These are phyloP conservation scores for Euphrasia confusa DNA, from an alignment of 257 asterid species.

Conservation along the genomic window DNA sequence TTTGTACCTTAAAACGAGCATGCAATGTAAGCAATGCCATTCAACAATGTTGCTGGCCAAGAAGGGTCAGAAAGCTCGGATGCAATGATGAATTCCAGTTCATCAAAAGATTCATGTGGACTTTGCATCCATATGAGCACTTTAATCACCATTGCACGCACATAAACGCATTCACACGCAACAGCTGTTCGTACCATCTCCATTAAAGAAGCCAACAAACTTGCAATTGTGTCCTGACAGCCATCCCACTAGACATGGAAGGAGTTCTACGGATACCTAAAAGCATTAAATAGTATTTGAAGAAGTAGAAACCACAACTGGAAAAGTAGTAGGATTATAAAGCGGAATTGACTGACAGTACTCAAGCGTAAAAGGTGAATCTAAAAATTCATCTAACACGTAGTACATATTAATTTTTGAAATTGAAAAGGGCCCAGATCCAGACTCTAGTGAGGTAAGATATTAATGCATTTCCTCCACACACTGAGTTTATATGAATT, in stretches of 20 bases:
- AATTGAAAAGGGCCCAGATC: slow-evolving; percentile 13
- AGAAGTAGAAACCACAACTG: too few relatives aligned
- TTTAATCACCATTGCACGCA: slow-evolving; percentile 97
- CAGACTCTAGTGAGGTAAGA: slow-evolving; percentile 16
- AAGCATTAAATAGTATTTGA: slow-evolving; percentile 19
- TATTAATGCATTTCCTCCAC: slow-evolving; percentile 6
- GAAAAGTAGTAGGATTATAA: too few relatives aligned
- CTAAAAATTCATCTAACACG: not conserved
- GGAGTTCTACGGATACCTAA: slow-evolving; percentile 67
- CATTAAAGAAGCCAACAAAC: slow-evolving; percentile 91
- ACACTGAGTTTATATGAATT: not conserved
- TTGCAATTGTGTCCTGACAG: slow-evolving; percentile 80
- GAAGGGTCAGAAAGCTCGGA: slow-evolving; percentile 96
- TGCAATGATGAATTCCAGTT: slow-evolving; percentile 88
- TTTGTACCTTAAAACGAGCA: slow-evolving; percentile 95
- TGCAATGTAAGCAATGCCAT: slow-evolving; percentile 88
- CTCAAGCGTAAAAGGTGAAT: slow-evolving; percentile 16
- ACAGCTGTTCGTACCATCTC: slow-evolving; percentile 97
- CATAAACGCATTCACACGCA: slow-evolving; percentile 98
- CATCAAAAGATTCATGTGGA: slow-evolving; percentile 93
- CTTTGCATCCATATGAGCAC: slow-evolving; percentile 99
- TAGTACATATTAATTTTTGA: slow-evolving; percentile 16
- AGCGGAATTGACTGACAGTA: slow-evolving; percentile 9
- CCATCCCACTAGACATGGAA: slow-evolving; percentile 66
- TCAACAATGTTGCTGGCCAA: slow-evolving; percentile 88